Percentiles rank a stretch among this genome's conserved stretches.
Conservation (phyloP, 805 yeast species). For the Ogataea saltuana region DNA sequence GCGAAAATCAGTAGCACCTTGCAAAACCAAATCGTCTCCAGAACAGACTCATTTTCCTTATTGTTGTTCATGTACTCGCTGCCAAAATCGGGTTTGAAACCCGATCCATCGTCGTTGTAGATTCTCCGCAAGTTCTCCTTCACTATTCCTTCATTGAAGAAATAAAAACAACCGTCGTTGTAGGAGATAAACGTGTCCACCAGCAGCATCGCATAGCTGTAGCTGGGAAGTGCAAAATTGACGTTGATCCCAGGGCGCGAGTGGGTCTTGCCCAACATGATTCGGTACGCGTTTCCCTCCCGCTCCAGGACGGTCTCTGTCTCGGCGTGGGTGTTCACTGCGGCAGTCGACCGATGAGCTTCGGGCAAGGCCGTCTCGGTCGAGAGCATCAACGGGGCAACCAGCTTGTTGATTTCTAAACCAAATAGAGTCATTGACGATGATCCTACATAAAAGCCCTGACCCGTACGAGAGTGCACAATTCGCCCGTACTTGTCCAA, state of each 20-base stretch:
- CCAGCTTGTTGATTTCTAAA: conserved; percentile 63
- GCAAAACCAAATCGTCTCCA: conserved; percentile 81
- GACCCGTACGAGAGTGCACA: conserved; percentile 74
- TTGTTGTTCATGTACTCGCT: conserved; percentile 27
- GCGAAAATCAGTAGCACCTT: conserved; percentile 73
- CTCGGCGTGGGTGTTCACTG: conserved; percentile 2
- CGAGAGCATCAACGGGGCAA: conserved; percentile 27
- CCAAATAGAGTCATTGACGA: conserved; percentile 84
- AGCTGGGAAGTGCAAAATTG: conserved; percentile 72
- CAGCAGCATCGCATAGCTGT: conserved; percentile 70
- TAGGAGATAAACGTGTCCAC: conserved; percentile 77
- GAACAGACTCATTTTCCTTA: conserved; percentile 50
- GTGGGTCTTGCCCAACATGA: conserved; percentile 65
- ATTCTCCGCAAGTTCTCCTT: conserved; percentile 64
- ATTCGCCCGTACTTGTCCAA: conserved; percentile 70
- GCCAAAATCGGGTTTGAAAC: conserved; percentile 34
- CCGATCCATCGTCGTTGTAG: conserved; percentile 49
- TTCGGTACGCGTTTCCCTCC: conserved; percentile 75
- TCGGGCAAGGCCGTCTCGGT: background rate
- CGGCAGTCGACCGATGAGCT: conserved; percentile 4
- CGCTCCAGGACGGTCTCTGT: conserved; percentile 63
- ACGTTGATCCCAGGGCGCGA: conserved; percentile 69
- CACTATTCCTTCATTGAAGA: conserved; percentile 79
- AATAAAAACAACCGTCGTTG: conserved; percentile 83
- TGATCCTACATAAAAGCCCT: conserved; percentile 73